Base-by-base conservation (phyloP, 768 basidiomycete species). In the Auriscalpium vulgare region DNA sequence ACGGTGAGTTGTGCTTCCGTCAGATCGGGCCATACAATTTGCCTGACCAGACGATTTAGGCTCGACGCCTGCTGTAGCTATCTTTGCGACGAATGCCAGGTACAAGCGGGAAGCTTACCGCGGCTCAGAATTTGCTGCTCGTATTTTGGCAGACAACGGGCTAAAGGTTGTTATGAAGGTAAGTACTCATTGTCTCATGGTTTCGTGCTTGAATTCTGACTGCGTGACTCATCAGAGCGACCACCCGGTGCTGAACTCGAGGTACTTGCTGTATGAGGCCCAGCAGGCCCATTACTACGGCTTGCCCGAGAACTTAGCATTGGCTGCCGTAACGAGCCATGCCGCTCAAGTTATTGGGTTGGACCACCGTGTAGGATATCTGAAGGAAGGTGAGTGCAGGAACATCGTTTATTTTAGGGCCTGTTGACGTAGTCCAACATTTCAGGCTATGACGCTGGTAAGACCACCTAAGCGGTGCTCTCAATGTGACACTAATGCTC, bases 61-160 rank as follows among this genome's bases (percentile, higher is more conserved):
- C 23, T 72, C 72, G 7, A 75, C 83, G 10, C 91, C 92, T 0
- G 83, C 87, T 2, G 74, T 85, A 43, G 91, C 93, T 2, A 68
- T 95, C 44, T 93, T 92, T 57, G 86, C 89, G 3, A 91, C 85
- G 38, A 86, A 85, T 65, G 81, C 85, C 62, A 74, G 61, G 36
- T 83, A 71, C 59, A 86, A 85, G 70, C 75, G 78, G 13, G 83
- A 83, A 62, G 76, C 86, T 0, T 87, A 81, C 63, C 71, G 83
- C 11, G 83, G 80, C 3, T 80, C 81, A 2, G 83, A 86, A 61
- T 87, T 81, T 57, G 84, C 85, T 2, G 74, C 82, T 1, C 76
- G 77, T 49, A 79, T 87, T 55, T 69, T 88, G 9, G 70, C 79
- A 0, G 79, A 85, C 46, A 72, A 77, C 10, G 81, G 79, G 4